A percentile compares a stretch with the other conserved stretches of the same genome.
Evolutionary conservation across 2,329 filamentous ascomycete species (phyloP).

Genomic region (Fusarium decemcellulare): DNA sequence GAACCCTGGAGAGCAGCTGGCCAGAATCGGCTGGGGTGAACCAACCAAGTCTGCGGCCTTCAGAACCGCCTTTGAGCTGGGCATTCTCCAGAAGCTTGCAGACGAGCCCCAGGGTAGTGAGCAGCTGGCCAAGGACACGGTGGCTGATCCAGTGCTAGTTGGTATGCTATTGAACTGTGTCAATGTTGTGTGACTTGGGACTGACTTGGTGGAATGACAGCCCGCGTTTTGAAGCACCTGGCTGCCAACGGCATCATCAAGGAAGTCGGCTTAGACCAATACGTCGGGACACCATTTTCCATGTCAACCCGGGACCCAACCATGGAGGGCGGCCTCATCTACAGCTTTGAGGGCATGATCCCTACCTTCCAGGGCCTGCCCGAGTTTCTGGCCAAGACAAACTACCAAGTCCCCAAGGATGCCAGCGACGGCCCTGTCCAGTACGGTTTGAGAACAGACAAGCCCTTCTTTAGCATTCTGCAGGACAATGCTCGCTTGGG

Average conservation of each 20-base stretch:
- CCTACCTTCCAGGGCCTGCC: slow-evolving; percentile 48
- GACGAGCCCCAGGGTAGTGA: slow-evolving; percentile 20
- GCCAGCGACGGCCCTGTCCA: slow-evolving; percentile 38
- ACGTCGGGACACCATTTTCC: slow-evolving; percentile 14
- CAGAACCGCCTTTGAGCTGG: slow-evolving; percentile 33
- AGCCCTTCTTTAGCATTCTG: slow-evolving; percentile 51
- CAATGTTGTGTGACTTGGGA: neutral
- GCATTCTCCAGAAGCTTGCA: slow-evolving; percentile 27
- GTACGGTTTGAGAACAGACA: slow-evolving; percentile 38
- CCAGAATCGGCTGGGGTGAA: slow-evolving; percentile 34
- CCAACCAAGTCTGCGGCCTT: slow-evolving; percentile 32
- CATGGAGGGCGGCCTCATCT: slow-evolving; percentile 29
- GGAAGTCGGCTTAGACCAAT: slow-evolving; percentile 19
- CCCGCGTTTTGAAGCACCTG: slow-evolving; percentile 24
- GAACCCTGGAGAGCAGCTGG: slow-evolving; percentile 31
- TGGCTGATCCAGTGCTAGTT: slow-evolving; percentile 23
- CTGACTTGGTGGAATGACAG: neutral
- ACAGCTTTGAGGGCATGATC: slow-evolving; percentile 36
- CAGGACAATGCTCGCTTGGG: slow-evolving; percentile 47
- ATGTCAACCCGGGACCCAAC: slow-evolving; percentile 29
- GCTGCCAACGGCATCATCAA: slow-evolving; percentile 22
- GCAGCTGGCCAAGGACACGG: slow-evolving; percentile 19
- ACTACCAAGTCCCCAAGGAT: slow-evolving; percentile 51
- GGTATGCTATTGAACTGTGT: neutral
- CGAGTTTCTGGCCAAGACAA: slow-evolving; percentile 50